These are phyloP conservation scores for Cephaloascus albidus DNA, from an alignment of 805 yeast genomes.

Conservation along the genomic window DNA sequence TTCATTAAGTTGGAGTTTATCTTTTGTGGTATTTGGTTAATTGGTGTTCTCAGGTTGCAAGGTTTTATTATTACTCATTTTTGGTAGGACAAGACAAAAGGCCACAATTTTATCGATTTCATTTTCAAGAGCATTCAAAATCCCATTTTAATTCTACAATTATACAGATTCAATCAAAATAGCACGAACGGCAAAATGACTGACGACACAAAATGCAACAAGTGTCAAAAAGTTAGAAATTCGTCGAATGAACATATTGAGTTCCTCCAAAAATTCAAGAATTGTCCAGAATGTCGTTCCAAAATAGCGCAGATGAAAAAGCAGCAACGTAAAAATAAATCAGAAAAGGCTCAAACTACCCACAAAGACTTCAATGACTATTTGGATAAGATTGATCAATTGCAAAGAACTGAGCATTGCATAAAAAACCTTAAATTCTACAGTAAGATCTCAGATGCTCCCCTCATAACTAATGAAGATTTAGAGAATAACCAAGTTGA, in stretches of 20 bases:
- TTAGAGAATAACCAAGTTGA: not conserved
- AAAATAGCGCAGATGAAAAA: slow-evolving; percentile 1
- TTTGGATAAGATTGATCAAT: not conserved
- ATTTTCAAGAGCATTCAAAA: too few relatives aligned
- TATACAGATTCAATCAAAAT: too few relatives aligned
- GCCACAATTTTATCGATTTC: too few relatives aligned
- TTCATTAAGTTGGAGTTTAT: not conserved
- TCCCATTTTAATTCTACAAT: too few relatives aligned
- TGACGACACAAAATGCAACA: not conserved
- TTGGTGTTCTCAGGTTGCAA: not conserved
- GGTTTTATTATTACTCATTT: too few relatives aligned
- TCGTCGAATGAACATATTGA: not conserved
- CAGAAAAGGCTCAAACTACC: not conserved
- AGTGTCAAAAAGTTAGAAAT: not conserved
- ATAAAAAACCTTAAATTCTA: not conserved
- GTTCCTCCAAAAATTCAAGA: not conserved
- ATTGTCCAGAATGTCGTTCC: slow-evolving; percentile 1
- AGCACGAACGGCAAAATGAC: too few relatives aligned
- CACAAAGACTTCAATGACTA: not conserved
- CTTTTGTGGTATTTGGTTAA: not conserved
- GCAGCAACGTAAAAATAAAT: not conserved
- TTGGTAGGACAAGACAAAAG: too few relatives aligned
- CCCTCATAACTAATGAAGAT: not conserved
- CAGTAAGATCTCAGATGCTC: not conserved
- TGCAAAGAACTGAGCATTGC: not conserved